These are phyloP conservation scores for Phytopythium aichiense DNA, from an alignment of 352 stramenopile species.

Conservation along the genomic window DNA sequence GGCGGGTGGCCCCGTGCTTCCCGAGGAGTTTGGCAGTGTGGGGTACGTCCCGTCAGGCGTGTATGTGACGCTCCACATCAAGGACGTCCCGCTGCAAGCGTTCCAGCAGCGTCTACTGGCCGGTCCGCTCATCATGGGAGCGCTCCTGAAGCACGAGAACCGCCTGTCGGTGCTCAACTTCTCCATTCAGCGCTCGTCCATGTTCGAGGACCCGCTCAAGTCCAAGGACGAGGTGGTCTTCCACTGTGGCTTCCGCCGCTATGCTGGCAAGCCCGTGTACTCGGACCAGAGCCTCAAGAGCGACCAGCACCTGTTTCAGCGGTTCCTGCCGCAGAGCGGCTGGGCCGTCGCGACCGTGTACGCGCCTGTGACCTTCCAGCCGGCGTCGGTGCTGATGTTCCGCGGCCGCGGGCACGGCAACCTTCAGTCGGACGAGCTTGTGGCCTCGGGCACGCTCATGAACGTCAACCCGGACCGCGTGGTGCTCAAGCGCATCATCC, in stretches of 20 bases:
- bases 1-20: conserved; percentile 14
- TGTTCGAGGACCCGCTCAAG: conserved; percentile 90
- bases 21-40: conserved; percentile 52
- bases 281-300: conserved; percentile 98
- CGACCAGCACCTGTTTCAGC: conserved; percentile 99
- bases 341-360: conserved; percentile 91
- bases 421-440: conserved; percentile 53
- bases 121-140: conserved; percentile 68
- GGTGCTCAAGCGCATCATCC: conserved; percentile 96
- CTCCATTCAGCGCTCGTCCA: conserved; percentile 83
- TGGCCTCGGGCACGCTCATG: conserved; percentile 94
- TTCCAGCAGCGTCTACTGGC: conserved; percentile 51
- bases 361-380: conserved; percentile 95
- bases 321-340: conserved; percentile 91
- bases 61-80: conserved; percentile 90
- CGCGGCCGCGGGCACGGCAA: conserved; percentile 41
- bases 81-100: conserved; percentile 54
- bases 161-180: conserved; percentile 98
- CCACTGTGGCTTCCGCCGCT: conserved; percentile 96
- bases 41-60: conserved; percentile 92
- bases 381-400: conserved; percentile 95
- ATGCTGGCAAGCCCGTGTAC: conserved; percentile 92
- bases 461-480: conserved; percentile 97
- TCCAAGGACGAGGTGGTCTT: conserved; percentile 96
- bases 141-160: conserved; percentile 96